Base-by-base conservation (phyloP, 805 yeast species). In the Nadsonia fulvescens region DNA sequence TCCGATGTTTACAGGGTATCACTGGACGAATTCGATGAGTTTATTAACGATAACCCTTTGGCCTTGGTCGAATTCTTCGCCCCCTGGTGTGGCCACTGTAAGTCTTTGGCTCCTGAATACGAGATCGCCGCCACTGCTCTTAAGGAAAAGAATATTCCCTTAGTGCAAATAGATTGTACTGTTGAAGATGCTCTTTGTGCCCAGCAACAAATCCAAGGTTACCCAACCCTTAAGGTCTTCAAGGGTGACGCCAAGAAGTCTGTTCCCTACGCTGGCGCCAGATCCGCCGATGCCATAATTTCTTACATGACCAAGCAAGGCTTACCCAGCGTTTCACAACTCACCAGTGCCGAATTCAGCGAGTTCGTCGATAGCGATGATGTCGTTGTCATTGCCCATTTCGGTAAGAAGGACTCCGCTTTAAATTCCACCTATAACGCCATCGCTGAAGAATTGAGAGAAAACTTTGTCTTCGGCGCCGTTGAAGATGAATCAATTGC, bases 31-130 rank as follows among this genome's bases (percentile, higher is more conserved):
- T 86, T 78, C 48, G 63, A 64, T 31, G 49, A 59, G 9, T 79
- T 77, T 51, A 53, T 86, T 36, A 52, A 56, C 25, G 67, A 62
- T 30, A 75, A 83, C 56, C 76, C 81, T 18, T 60, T 83, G 38
- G 91, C 35, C 6, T 52, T 82, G 11, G 82, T 81, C 14, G 82
- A 82, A 53, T 83, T 83, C 49, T 83, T 75, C 49, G 95, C 96
- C 4, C 94, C 95, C 19, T 83, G 96, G 96, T 86, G 98, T 56
- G 94, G 95, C 4, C 81, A 86, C 49, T 86, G 98, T 51, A 63
- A 70, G 40, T 62, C 68, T 31, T 54, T 86, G 26, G 65, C 69
- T 32, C 71, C 75, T 3, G 67, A 66, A 2, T 74, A 60, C 49
- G 58, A 59, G 27, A 67, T 68, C 40, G 68, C 73, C n/a, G 92